Percentiles rank a stretch among this genome's conserved stretches.
These are phyloP conservation scores for Geosmithia putterillii DNA, from an alignment of 2,329 filamentous ascomycete genomes.

Conservation along the genomic window DNA sequence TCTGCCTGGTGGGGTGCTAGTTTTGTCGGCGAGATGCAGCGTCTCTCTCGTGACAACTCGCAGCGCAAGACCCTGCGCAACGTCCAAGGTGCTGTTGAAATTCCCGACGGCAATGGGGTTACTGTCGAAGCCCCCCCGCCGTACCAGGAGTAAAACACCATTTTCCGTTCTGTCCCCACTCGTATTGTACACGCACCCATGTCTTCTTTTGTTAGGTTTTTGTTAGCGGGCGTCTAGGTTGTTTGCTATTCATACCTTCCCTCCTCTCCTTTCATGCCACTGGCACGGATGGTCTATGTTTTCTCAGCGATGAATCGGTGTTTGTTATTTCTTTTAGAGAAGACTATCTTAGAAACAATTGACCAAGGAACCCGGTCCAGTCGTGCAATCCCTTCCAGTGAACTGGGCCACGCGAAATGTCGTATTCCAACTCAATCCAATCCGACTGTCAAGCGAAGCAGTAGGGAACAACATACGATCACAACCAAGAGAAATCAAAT, in stretches of 20 bases:
- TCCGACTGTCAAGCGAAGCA: too few relatives aligned
- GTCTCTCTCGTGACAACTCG: conserved; percentile 26
- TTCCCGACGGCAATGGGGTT: too few relatives aligned
- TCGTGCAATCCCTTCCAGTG: too few relatives aligned
- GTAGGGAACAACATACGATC: too few relatives aligned
- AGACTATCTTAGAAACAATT: too few relatives aligned
- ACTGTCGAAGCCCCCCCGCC: not conserved
- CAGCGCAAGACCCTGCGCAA: conserved; percentile 28
- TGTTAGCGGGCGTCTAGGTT: not conserved
- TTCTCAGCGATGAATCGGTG: too few relatives aligned
- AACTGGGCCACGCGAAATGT: too few relatives aligned
- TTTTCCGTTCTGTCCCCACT: not conserved
- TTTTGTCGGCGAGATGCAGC: conserved; percentile 75
- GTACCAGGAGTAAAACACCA: not conserved
- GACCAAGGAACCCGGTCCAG: too few relatives aligned
- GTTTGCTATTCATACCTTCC: not conserved
- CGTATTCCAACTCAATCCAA: too few relatives aligned
- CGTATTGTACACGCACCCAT: not conserved
- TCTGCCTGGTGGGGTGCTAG: conserved; percentile 94
- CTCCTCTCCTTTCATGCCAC: not conserved
- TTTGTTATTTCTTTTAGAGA: too few relatives aligned
- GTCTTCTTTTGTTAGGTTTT: not conserved
- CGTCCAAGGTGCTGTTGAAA: conserved; percentile 23
- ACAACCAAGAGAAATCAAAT: too few relatives aligned
- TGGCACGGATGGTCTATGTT: too few relatives aligned